Conservation (phyloP, 169 alveolate genomes). For the Neospora caninum region DNA sequence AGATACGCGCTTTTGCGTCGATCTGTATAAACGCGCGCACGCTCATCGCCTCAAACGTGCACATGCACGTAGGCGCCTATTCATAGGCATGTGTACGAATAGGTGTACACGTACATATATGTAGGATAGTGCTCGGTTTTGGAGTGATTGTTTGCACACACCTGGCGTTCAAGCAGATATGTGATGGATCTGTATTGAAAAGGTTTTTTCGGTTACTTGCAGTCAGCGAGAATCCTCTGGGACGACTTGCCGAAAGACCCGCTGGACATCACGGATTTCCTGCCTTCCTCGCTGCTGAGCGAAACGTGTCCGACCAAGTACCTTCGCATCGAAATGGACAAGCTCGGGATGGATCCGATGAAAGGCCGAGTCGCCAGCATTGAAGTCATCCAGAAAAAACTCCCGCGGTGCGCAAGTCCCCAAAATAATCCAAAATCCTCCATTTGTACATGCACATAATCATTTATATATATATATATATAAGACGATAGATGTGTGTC, state of each 20-base stretch:
- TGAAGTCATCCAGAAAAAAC: slow-evolving; percentile 58
- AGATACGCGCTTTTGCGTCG: too few species aligned
- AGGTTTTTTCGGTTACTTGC: not conserved
- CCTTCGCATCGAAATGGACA: slow-evolving; percentile 73
- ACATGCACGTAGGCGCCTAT: too few species aligned
- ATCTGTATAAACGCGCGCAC: too few species aligned
- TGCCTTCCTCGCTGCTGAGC: slow-evolving; percentile 39
- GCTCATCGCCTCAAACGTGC: too few species aligned
- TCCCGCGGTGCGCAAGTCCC: slow-evolving; percentile 59
- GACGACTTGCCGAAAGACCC: slow-evolving; percentile 69
- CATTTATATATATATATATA: not conserved
- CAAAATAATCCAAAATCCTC: not conserved
- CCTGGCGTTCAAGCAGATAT: too few species aligned
- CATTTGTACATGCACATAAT: not conserved
- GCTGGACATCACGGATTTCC: slow-evolving; percentile 61
- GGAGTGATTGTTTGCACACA: too few species aligned
- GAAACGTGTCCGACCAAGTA: slow-evolving; percentile 57
- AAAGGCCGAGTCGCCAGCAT: slow-evolving; percentile 72
- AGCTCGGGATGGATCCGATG: slow-evolving; percentile 75
- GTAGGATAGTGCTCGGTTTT: too few species aligned
- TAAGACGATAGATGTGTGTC: not conserved
- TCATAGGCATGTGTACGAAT: too few species aligned
- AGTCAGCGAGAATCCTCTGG: slow-evolving; percentile 65
- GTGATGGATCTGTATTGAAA: too few species aligned
- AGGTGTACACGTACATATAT: not conserved